These are phyloP conservation scores for Venturia asperata DNA, from an alignment of 2,329 filamentous ascomycete genomes.

Conservation along the genomic window DNA sequence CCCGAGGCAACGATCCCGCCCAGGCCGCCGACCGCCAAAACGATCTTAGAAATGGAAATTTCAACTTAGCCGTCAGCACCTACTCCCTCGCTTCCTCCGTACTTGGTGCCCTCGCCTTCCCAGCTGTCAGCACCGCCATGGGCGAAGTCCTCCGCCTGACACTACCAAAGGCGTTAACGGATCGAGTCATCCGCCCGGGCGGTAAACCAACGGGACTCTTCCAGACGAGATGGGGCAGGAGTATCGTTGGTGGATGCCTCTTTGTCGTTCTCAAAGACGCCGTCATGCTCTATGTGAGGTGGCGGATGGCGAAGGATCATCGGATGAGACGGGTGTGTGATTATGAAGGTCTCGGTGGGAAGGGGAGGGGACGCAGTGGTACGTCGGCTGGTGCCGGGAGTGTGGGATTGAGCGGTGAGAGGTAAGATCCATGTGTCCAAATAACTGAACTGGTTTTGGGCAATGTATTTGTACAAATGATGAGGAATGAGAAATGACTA, in stretches of 20 bases:
- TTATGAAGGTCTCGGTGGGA: constrained; percentile 25
- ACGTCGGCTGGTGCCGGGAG: neutral
- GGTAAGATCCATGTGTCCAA: no score
- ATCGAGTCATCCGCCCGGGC: constrained; percentile 28
- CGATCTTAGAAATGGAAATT: constrained; percentile 30
- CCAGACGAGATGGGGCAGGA: constrained; percentile 81
- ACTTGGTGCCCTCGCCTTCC: constrained; percentile 69
- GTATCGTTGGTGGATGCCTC: constrained; percentile 77
- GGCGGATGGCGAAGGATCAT: constrained; percentile 45
- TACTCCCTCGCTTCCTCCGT: constrained; percentile 52
- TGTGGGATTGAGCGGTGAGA: constrained; percentile 1
- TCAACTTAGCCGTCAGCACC: constrained; percentile 47
- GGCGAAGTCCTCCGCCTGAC: constrained; percentile 65
- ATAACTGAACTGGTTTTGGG: no score
- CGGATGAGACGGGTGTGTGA: constrained; percentile 40
- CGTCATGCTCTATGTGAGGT: constrained; percentile 51
- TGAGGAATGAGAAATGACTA: neutral
- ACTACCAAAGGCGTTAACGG: constrained; percentile 62
- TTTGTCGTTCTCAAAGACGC: constrained; percentile 77
- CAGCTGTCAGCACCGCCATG: constrained; percentile 68
- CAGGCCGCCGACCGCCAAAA: constrained; percentile 24
- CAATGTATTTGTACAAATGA: neutral
- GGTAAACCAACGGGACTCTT: constrained; percentile 57
- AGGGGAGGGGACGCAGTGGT: neutral
- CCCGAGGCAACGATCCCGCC: constrained; percentile 25